Conservation (phyloP, 345 rosid genomes). For the Dipteronia sinensis region DNA sequence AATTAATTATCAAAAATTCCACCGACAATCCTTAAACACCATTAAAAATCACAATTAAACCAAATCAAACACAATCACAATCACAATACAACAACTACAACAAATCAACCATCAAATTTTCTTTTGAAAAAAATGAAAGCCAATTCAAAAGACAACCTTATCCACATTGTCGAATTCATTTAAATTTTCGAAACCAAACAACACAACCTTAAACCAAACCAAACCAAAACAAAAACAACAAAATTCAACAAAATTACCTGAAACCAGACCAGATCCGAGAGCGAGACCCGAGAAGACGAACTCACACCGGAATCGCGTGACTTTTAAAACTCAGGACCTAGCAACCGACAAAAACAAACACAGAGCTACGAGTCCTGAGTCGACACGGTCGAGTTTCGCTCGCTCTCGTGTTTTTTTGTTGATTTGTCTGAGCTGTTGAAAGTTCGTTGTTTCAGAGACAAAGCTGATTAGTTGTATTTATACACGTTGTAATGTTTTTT, state of each 20-base stretch:
- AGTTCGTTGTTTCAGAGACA: not conserved
- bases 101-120: not conserved
- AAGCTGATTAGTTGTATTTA: not conserved
- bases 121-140: not conserved
- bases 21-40: not conserved
- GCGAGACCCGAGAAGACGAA: not conserved
- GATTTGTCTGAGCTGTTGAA: not conserved
- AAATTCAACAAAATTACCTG: not conserved
- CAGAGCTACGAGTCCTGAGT: not conserved
- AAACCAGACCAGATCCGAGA: not conserved
- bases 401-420: not conserved
- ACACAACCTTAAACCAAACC: not conserved
- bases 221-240: too few species aligned
- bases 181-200: not conserved
- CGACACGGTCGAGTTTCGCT: conserved; percentile 5
- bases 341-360: too few species aligned
- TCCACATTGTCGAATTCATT: conserved; percentile 14
- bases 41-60: not conserved
- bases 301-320: not conserved
- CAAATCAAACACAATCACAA: too few species aligned
- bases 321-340: conserved; percentile 4
- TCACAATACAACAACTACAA: not conserved
- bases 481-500: not conserved
- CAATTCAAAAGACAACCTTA: not conserved
- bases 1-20: not conserved